Conservation (phyloP, 257 asterid genomes). For the Ophiorrhiza pumila region DNA sequence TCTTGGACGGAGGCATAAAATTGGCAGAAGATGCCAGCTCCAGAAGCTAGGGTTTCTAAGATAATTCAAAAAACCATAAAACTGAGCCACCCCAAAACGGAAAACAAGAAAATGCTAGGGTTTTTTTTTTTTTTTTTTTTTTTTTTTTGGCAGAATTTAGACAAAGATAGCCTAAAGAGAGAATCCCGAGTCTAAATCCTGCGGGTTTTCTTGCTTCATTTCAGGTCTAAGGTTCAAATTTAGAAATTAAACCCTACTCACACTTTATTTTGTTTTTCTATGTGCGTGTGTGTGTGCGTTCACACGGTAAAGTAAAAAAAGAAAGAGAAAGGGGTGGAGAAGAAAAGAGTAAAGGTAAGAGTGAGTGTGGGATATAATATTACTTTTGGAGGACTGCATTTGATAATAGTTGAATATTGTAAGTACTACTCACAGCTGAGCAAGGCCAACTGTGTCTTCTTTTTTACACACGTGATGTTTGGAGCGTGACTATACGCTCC, state of each 20-base stretch:
- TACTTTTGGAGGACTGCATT: neutral
- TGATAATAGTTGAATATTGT: neutral
- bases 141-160: conserved; percentile 24
- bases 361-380: neutral
- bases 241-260: conserved; percentile 17
- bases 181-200: conserved; percentile 14
- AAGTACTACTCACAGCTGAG: neutral
- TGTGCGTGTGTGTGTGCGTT: conserved; percentile 27
- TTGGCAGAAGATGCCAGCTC: conserved; percentile 39
- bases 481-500: conserved; percentile 7
- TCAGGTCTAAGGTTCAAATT: conserved; percentile 26
- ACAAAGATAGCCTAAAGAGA: neutral
- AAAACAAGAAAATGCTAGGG: conserved; percentile 31
- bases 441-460: too few relatives aligned
- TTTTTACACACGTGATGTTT: neutral
- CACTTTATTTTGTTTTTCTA: neutral
- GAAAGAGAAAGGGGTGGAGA: neutral
- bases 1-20: conserved; percentile 13
- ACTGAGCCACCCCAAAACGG: too few relatives aligned
- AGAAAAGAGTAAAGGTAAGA: conserved; percentile 1
- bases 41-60: conserved; percentile 23
- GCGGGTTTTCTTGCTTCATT: conserved; percentile 6
- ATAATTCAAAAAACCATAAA: conserved; percentile 32
- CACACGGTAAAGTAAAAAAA: conserved; percentile 25
- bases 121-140: conserved; percentile 50